Percentiles rank a stretch among this genome's conserved stretches.
phyloP scores from a whole-genome alignment of 1,139 yeast species.

The Candida labiduridarum region DNA sequence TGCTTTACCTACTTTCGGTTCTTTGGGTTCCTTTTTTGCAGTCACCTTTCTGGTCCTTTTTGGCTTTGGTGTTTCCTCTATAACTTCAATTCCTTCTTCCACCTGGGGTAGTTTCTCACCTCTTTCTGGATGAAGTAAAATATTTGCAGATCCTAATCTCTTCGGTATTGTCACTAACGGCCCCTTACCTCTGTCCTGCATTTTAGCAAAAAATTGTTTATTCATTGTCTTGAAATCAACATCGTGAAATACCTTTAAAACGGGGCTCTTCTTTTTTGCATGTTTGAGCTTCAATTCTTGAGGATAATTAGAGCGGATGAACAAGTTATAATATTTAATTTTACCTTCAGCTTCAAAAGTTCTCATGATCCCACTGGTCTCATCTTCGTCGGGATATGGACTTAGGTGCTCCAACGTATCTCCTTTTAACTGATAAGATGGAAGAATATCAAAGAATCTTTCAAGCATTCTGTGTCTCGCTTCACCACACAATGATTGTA shows the following conservation, averaged over 20 bases:
- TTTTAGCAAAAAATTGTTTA: conserved; percentile 14
- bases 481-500: conserved; percentile 50
- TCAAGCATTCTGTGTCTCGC: conserved; percentile 52
- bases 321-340: conserved; percentile 69
- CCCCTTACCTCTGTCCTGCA: conserved; percentile 14
- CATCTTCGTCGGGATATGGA: conserved; percentile 25
- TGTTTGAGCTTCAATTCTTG: conserved; percentile 8
- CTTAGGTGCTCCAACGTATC: conserved; percentile 25
- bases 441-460: conserved; percentile 51
- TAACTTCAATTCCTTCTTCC: conserved; percentile 9
- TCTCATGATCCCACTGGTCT: conserved; percentile 46
- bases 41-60: neutral
- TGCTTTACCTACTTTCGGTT: neutral
- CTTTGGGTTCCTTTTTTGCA: neutral
- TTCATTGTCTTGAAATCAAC: conserved; percentile 21
- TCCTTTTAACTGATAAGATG: conserved; percentile 33
- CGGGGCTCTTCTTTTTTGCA: conserved; percentile 14
- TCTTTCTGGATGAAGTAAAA: conserved; percentile 1
- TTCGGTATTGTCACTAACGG: neutral
- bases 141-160: neutral
- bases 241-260: neutral
- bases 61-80: conserved; percentile 11
- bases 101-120: conserved; percentile 1
- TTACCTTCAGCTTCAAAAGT: conserved; percentile 77
- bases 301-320: conserved; percentile 24